phyloP scores from a whole-genome alignment of 805 yeast species.

The Myxozyma udenii region DNA sequence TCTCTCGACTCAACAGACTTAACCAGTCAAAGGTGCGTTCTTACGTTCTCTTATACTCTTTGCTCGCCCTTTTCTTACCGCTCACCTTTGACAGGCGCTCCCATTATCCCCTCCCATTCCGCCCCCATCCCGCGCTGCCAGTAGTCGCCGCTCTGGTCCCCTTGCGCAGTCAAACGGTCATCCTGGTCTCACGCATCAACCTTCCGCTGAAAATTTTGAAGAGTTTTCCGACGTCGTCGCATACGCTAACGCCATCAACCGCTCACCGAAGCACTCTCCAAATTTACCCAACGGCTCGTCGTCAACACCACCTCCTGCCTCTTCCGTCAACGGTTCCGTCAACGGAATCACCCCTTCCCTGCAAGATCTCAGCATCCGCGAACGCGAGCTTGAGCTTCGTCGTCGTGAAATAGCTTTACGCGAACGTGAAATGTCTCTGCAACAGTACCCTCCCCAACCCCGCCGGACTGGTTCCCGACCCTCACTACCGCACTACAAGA shows the following conservation, averaged over 20 bases:
- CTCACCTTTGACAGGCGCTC: neutral
- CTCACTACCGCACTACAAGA: neutral
- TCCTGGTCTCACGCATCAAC: slow-evolving; percentile 1
- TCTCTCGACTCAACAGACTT: slow-evolving; percentile 40
- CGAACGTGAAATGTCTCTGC: slow-evolving; percentile 16
- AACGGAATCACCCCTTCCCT: neutral
- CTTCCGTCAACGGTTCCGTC: neutral
- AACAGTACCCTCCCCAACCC: slow-evolving; percentile 7
- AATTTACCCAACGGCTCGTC: neutral
- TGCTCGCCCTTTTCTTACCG: neutral
- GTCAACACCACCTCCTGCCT: neutral
- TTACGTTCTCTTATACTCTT: neutral
- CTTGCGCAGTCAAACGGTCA: slow-evolving; percentile 5
- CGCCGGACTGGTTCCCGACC: slow-evolving; percentile 1
- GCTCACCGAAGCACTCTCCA: no score
- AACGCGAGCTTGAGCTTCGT: slow-evolving; percentile 20
- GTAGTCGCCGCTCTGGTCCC: neutral
- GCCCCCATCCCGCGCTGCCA: slow-evolving; percentile 2
- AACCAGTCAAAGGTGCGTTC: no score
- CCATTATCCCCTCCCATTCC: neutral
- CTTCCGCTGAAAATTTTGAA: slow-evolving; percentile 21
- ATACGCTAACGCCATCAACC: slow-evolving; percentile 2
- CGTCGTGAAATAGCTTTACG: slow-evolving; percentile 18
- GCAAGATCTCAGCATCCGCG: slow-evolving; percentile 12
- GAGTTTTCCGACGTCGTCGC: slow-evolving; percentile 27